These are phyloP conservation scores for Chamaecrista fasciculata DNA, from an alignment of 306 rosid genomes.

Conservation along the genomic window DNA sequence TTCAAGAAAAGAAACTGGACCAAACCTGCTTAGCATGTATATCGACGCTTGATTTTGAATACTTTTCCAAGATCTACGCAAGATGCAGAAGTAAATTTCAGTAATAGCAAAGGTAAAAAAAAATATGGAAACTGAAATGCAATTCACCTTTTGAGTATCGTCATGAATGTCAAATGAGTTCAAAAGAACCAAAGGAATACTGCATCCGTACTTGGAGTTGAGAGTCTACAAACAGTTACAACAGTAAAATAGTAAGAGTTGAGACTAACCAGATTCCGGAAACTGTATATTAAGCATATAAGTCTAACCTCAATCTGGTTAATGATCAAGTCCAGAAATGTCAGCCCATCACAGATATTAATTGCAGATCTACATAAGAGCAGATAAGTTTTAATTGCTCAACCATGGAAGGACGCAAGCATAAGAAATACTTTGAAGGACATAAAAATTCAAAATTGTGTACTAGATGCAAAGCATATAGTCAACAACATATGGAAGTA, in stretches of 20 bases:
- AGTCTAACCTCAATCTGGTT: conserved; percentile 62
- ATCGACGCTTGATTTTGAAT: conserved; percentile 43
- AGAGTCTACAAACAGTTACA: conserved; percentile 47
- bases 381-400: not conserved
- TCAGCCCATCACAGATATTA: conserved; percentile 48
- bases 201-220: conserved; percentile 54
- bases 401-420: not conserved
- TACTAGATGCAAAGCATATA: not conserved
- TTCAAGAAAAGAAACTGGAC: conserved; percentile 14
- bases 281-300: not conserved
- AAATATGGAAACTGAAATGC: conserved; percentile 25
- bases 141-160: conserved; percentile 52
- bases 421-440: not conserved
- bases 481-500: not conserved
- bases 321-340: conserved; percentile 54
- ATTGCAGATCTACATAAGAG: conserved; percentile 47
- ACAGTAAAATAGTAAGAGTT: conserved; percentile 14
- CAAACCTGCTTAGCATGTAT: conserved; percentile 55
- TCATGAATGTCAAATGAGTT: conserved; percentile 48
- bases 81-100: conserved; percentile 32
- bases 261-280: not conserved
- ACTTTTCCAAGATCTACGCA: conserved; percentile 50
- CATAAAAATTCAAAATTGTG: not conserved
- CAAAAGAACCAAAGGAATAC: conserved; percentile 59
- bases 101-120: conserved; percentile 14